Conservation (phyloP, 345 rosid genomes). For the Salix dunnii region DNA sequence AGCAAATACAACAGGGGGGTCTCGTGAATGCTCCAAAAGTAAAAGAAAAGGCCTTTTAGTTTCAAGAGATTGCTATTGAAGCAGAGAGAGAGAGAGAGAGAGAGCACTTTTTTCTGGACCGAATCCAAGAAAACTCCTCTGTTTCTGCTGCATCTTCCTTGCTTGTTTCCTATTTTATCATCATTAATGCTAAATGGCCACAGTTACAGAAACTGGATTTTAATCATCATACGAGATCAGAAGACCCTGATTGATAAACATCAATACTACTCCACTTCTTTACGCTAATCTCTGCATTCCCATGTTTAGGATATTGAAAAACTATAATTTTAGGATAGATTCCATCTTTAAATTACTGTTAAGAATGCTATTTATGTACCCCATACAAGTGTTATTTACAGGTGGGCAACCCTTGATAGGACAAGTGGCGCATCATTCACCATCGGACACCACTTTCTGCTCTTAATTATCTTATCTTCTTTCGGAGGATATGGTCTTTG, state of each 20-base stretch:
- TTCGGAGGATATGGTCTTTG: not conserved
- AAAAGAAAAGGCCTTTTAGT: slow-evolving; percentile 14
- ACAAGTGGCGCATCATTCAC: not conserved
- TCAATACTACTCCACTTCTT: not conserved
- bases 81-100: not conserved
- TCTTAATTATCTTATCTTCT: not conserved
- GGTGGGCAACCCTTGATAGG: not conserved
- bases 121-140: slow-evolving; percentile 25
- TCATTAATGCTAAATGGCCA: slow-evolving; percentile 33
- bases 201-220: slow-evolving; percentile 2
- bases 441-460: not conserved
- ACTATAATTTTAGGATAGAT: not conserved
- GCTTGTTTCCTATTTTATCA: slow-evolving; percentile 1
- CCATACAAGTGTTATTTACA: not conserved
- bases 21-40: slow-evolving; percentile 85
- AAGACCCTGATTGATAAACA: not conserved
- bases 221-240: not conserved
- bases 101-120: slow-evolving; percentile 13
- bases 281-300: not conserved
- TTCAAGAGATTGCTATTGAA: too few relatives aligned
- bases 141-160: slow-evolving; percentile 1
- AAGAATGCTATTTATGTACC: not conserved
- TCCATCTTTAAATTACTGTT: not conserved
- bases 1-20: slow-evolving; percentile 61
- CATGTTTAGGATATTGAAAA: not conserved